Base-by-base conservation (phyloP, 768 basidiomycete species). In the Polyporus arcularius region DNA sequence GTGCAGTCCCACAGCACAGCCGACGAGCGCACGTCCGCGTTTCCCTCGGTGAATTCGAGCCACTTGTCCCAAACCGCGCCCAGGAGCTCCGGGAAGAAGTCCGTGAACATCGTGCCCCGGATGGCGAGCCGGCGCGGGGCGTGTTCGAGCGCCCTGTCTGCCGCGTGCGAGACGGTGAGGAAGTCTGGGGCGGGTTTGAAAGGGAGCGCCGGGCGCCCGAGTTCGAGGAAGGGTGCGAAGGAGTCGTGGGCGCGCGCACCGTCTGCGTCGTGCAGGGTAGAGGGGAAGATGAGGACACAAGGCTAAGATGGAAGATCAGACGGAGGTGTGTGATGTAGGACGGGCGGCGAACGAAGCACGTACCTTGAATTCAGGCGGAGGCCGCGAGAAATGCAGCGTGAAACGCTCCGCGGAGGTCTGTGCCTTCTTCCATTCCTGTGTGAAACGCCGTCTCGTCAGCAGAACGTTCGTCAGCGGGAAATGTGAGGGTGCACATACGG, bases 301-400 rank as follows among this genome's bases (percentile, higher is more conserved):
- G 66, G 66, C 66, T 67, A 26, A 1, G 18, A 10, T 9, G 12
- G 14, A 30, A 15, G 9, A 28, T 21, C 2, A 39, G 35, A 40
- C 12, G 18, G 3, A 2, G 18, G 12, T n/a, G 8, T 11, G 7
- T 4, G 10, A 14, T 14, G 14, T 18, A 21, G 10, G 26, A 28
- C 30, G 15, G 12, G 15, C n/a, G 18, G n/a, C n/a, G 9, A 21
- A 30, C 39, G 30, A n/a, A 39, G 15, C 15, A 11, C 45, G 21
- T 30, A 64, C 66, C 58, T 67, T 60, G 53, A 57, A 67, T 39
- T 62, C 57, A 5, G 66, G 66, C 26, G 61, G 52, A 4, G 63
- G 56, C 10, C 66, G 63, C 10, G 61, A 64, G 54, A 67, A 67
- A 52, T 51, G 53, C 6, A 67, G 11, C 21, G 55, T 62, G 38